Base-by-base conservation (phyloP, 306 rosid genomes). In the Malus orientalis region DNA sequence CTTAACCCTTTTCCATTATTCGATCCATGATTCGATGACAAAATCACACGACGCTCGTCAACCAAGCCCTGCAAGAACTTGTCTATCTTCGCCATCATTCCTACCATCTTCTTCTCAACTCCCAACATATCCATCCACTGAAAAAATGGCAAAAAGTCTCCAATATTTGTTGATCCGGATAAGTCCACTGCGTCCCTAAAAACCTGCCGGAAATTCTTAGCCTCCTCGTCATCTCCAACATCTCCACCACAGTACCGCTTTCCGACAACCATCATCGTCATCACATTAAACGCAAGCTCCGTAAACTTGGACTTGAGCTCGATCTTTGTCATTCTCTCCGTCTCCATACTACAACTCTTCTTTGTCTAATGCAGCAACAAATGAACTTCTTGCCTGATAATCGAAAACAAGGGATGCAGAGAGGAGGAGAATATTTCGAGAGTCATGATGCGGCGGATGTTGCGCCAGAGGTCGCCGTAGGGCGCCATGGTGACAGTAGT, bases 381-480 rank as follows among this genome's bases (percentile, higher is more conserved):
- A 25, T 18, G 12, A 6, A 77, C 74, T 44, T 81, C 79, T n/a
- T 22, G 47, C 13, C 79, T 40, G 15, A 81, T 23, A 9, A 10
- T 16, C 4, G 59, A 25, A 30, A 54, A 70, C 49, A 11, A 8
- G 22, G 76, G 66, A 8, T 73, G 40, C 11, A 79, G 73, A 27
- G 60, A 61, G 2, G 82, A 16, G 45, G 85, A 82, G 29, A 82
- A 38, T 54, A 78, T 33, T 58, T 82, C 73, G 32, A 82, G 44
- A 27, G 73, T 11, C 32, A 54, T 18, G 15, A 77, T 30, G 8
- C 76, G 72, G 47, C 79, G 79, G 62, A 82, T 81, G 74, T 65
- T 75, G 23, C 78, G 74, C 84, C 87, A 80, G 60, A 58, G 82
- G 42, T 84, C 67, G 1, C 85, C 83, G 45, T 81, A 69, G 29